Conservation (phyloP, 768 basidiomycete species). For the Suillus occidentalis region DNA sequence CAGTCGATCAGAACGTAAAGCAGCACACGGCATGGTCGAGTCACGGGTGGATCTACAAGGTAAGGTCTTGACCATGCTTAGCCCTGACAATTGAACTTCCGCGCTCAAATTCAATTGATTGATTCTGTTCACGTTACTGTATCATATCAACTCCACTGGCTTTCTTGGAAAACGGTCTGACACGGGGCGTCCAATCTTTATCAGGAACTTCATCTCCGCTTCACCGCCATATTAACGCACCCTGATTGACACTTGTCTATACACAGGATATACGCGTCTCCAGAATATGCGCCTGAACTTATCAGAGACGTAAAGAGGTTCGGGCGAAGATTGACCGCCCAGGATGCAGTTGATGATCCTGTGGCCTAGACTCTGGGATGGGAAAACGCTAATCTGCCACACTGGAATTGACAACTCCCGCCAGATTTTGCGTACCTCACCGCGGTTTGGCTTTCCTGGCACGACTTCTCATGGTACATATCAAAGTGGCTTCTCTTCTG, state of each 20-base stretch:
- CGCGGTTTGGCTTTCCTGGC: background rate
- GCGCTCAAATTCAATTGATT: background rate
- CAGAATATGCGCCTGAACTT: background rate
- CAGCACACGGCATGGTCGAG: background rate
- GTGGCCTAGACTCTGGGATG: background rate
- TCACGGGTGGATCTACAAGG: background rate
- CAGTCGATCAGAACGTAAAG: background rate
- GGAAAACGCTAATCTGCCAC: background rate
- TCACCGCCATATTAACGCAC: background rate
- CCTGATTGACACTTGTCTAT: conserved; percentile 1
- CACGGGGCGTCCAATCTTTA: background rate
- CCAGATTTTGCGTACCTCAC: background rate
- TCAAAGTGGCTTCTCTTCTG: background rate
- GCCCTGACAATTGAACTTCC: background rate
- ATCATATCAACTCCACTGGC: background rate
- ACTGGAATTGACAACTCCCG: background rate
- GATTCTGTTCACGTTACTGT: background rate
- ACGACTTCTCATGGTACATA: background rate
- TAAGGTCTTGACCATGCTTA: background rate
- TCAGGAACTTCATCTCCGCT: background rate
- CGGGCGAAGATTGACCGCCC: background rate
- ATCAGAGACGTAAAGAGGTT: background rate
- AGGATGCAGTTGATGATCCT: background rate
- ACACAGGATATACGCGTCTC: background rate
- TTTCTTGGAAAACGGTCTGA: background rate